Conservation (phyloP, 2,329 filamentous ascomycete species). For the Penicillium sp. region DNA sequence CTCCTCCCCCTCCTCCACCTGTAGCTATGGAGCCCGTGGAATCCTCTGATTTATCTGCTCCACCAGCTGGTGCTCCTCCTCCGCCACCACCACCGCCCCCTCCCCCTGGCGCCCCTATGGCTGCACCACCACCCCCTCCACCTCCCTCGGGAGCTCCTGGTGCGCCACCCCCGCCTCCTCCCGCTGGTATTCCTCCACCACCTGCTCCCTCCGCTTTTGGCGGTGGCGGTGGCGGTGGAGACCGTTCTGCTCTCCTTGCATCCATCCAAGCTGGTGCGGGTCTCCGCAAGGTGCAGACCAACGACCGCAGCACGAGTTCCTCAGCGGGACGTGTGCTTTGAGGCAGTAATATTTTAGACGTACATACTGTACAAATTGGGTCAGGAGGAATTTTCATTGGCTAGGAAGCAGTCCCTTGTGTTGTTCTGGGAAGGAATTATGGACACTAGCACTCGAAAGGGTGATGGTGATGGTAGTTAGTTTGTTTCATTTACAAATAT, state of each 20-base stretch:
- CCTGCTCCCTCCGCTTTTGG: conserved; percentile 53
- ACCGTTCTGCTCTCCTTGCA: conserved; percentile 65
- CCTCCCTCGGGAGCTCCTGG: conserved; percentile 27
- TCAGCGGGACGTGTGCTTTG: conserved; percentile 72
- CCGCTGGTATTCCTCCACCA: conserved; percentile 44
- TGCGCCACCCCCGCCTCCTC: conserved; percentile 29
- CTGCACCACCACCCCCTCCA: conserved; percentile 48
- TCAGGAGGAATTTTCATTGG: not conserved
- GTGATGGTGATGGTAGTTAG: not conserved
- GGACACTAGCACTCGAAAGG: not conserved
- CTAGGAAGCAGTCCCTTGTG: not conserved
- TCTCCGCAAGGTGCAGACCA: conserved; percentile 84
- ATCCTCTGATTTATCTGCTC: conserved; percentile 26
- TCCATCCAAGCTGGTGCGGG: conserved; percentile 79
- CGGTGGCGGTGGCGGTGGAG: conserved; percentile 46
- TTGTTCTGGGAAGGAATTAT: not conserved
- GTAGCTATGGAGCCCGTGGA: conserved; percentile 35
- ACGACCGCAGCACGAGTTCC: conserved; percentile 73
- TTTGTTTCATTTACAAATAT: conserved; percentile 4
- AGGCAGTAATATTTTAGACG: conserved; percentile 12
- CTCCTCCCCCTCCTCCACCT: conserved; percentile 51
- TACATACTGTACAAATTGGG: conserved; percentile 23
- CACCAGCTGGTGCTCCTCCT: conserved; percentile 30
- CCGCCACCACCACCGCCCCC: conserved; percentile 39
- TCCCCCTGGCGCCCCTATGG: conserved; percentile 35